A percentile compares a stretch with the other conserved stretches of the same genome.
phyloP scores from a whole-genome alignment of 2,329 filamentous ascomycete genomes.

The Fusarium heterosporum region DNA sequence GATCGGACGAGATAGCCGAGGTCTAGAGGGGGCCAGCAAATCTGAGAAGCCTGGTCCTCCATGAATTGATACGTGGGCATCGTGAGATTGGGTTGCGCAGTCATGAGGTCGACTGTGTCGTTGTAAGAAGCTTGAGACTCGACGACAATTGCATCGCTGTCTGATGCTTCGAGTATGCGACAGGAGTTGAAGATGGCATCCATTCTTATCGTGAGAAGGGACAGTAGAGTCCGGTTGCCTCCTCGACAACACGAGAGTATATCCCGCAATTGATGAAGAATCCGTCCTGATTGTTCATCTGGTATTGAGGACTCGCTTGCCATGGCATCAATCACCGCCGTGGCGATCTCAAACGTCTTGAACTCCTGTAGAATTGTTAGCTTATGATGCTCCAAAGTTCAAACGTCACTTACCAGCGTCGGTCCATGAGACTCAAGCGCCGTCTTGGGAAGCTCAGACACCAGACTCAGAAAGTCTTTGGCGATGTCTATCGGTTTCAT shows the following conservation, averaged over 20 bases:
- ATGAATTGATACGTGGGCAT: slow-evolving; percentile 47
- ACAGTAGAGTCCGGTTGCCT: slow-evolving; percentile 56
- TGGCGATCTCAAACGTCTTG: slow-evolving; percentile 61
- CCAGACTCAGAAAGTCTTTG: slow-evolving; percentile 58
- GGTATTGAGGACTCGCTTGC: slow-evolving; percentile 43
- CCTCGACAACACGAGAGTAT: slow-evolving; percentile 57
- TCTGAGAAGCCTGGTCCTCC: slow-evolving; percentile 44
- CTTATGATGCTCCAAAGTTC: accelerated
- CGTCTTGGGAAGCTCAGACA: slow-evolving; percentile 57
- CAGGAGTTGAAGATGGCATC: slow-evolving; percentile 39
- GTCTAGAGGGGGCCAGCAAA: slow-evolving; percentile 45
- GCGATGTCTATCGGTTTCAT: slow-evolving; percentile 59
- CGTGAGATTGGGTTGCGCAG: slow-evolving; percentile 31
- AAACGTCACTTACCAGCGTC: slow-evolving; percentile 50
- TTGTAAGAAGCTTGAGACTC: slow-evolving; percentile 33
- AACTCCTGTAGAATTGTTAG: slow-evolving; percentile 50
- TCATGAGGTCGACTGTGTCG: slow-evolving; percentile 28
- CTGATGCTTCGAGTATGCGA: slow-evolving; percentile 20
- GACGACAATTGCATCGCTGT: slow-evolving; percentile 23
- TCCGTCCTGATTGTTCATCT: slow-evolving; percentile 49
- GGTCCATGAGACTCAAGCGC: slow-evolving; percentile 63
- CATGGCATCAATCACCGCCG: slow-evolving; percentile 57
- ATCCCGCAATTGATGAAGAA: slow-evolving; percentile 54
- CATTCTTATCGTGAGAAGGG: slow-evolving; percentile 50
- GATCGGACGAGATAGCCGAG: slow-evolving; percentile 45